These are phyloP conservation scores for Pythium inflatum DNA, from an alignment of 352 stramenopile genomes.

Conservation along the genomic window DNA sequence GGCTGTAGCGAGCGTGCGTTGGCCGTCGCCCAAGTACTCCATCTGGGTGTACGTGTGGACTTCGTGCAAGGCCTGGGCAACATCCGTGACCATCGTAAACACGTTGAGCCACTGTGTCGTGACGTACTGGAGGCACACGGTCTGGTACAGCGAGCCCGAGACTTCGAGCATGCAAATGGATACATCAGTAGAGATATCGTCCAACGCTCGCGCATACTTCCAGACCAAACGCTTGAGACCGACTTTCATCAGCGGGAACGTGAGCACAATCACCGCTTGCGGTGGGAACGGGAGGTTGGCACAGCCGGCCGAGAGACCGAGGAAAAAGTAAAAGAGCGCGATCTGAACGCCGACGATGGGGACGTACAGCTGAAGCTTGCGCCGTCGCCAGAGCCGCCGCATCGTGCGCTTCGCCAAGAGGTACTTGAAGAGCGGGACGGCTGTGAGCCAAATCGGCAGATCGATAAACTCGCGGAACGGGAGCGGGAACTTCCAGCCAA, in stretches of 20 bases:
- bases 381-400: conserved; percentile 4
- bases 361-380: conserved; percentile 15
- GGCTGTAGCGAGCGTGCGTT: no score
- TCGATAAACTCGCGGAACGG: conserved; percentile 25
- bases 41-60: not conserved
- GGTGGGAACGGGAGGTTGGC: not conserved
- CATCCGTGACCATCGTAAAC: conserved; percentile 19
- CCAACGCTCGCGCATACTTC: conserved; percentile 11
- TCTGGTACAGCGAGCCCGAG: conserved; percentile 24
- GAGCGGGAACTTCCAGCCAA: conserved; percentile 27
- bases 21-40: no score
- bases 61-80: conserved; percentile 9
- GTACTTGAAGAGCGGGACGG: not conserved
- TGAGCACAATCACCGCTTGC: conserved; percentile 16
- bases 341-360: conserved; percentile 26
- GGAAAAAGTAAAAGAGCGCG: conserved; percentile 24
- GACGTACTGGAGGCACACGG: conserved; percentile 19
- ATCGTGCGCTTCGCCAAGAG: conserved; percentile 5
- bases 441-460: conserved; percentile 2
- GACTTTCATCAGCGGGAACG: conserved; percentile 22
- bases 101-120: not conserved
- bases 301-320: conserved; percentile 20
- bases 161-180: conserved; percentile 29
- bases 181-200: conserved; percentile 27
- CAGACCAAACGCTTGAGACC: conserved; percentile 12